These are phyloP conservation scores for Cryptococcus sp. DNA, from an alignment of 1,284 basidiomycete species.

Conservation along the genomic window DNA sequence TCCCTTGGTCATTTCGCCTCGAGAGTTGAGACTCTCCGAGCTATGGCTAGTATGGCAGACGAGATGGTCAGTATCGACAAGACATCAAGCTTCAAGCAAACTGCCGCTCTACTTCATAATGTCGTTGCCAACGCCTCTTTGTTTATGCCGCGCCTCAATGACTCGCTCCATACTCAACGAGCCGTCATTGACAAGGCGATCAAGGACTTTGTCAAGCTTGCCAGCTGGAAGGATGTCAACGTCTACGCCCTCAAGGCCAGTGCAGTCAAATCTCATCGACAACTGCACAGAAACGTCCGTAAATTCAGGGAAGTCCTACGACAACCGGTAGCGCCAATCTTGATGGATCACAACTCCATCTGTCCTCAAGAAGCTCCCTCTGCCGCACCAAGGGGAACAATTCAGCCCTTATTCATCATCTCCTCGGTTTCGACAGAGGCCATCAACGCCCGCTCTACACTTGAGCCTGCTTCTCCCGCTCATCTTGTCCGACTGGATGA, in stretches of 20 bases:
- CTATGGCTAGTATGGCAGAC: conserved; percentile 58
- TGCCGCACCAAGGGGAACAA: conserved; percentile 1
- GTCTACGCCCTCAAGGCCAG: conserved; percentile 90
- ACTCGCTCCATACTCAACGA: conserved; percentile 60
- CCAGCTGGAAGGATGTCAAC: conserved; percentile 98
- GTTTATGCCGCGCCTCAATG: conserved; percentile 56
- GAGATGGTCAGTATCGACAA: conserved; percentile 16
- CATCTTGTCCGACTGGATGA: conserved; percentile 27
- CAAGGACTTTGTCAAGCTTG: conserved; percentile 81
- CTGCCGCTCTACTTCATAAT: conserved; percentile 62
- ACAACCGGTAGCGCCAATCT: conserved; percentile 58
- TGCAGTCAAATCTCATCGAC: conserved; percentile 83
- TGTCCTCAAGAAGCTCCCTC: conserved; percentile 27
- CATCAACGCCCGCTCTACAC: conserved; percentile 8
- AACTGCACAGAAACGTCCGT: conserved; percentile 84
- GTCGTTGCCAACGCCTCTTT: conserved; percentile 65
- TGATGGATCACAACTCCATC: conserved; percentile 31
- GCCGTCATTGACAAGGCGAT: conserved; percentile 73
- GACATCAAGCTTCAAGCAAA: conserved; percentile 45
- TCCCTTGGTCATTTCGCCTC: conserved; percentile 76
- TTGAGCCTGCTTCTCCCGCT: conserved; percentile 8
- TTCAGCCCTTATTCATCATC: conserved; percentile 7
- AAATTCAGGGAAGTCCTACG: conserved; percentile 88
- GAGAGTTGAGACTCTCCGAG: conserved; percentile 63
- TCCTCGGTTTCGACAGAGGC: conserved; percentile 6